Conservation (phyloP, 768 basidiomycete species). For the Collybia sp. region DNA sequence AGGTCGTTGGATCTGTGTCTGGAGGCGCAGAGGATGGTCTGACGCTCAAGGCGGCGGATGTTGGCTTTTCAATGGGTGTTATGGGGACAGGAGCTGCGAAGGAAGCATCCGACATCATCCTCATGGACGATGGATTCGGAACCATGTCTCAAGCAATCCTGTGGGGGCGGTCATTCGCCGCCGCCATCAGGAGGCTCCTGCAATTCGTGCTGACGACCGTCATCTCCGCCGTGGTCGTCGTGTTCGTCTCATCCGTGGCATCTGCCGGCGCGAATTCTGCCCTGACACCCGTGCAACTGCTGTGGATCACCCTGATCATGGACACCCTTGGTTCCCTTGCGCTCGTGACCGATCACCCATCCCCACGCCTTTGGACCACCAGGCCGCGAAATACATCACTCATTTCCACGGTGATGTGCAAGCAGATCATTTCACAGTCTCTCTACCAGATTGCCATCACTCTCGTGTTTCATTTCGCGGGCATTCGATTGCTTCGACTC, state of each 20-base stretch:
- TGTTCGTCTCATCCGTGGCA: slow-evolving; percentile 81
- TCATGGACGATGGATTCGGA: background rate
- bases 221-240: slow-evolving; percentile 88
- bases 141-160: background rate
- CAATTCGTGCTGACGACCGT: slow-evolving; percentile 93
- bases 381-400: slow-evolving; percentile 88
- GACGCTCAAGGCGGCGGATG: slow-evolving; percentile 2
- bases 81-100: background rate
- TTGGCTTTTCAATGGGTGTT: slow-evolving; percentile 1
- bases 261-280: slow-evolving; percentile 72
- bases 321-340: slow-evolving; percentile 96
- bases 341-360: slow-evolving; percentile 91
- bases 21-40: background rate
- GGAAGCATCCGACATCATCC: background rate
- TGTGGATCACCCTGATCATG: slow-evolving; percentile 98
- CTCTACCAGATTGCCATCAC: slow-evolving; percentile 76
- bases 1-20: slow-evolving; percentile 37
- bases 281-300: slow-evolving; percentile 85
- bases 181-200: slow-evolving; percentile 86
- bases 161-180: background rate
- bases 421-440: slow-evolving; percentile 88
- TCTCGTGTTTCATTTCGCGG: slow-evolving; percentile 83
- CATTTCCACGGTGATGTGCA: slow-evolving; percentile 90
- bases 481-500: slow-evolving; percentile 61
- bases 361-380: slow-evolving; percentile 69